A percentile compares a stretch with the other conserved stretches of the same genome.
These are phyloP conservation scores for Clathrospora elynae DNA, from an alignment of 2,329 filamentous ascomycete species.

Conservation along the genomic window DNA sequence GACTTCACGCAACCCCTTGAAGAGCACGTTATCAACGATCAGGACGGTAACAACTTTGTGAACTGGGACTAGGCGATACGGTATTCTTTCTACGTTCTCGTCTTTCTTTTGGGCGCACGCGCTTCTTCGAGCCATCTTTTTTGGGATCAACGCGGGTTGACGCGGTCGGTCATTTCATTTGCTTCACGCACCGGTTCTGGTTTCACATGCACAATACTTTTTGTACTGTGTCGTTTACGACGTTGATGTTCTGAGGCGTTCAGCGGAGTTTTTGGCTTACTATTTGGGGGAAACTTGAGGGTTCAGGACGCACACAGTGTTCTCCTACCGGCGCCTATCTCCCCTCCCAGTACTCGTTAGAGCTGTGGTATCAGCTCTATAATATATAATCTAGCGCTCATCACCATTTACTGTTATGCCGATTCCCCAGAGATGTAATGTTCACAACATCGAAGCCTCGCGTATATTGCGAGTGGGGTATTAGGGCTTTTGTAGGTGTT, in stretches of 20 bases:
- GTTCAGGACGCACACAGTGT: slow-evolving; percentile 7
- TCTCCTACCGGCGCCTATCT: slow-evolving; percentile 19
- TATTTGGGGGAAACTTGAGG: slow-evolving; percentile 10
- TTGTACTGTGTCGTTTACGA: slow-evolving; percentile 16
- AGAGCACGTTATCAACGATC: slow-evolving; percentile 24
- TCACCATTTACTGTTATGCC: not conserved
- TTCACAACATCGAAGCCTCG: not conserved
- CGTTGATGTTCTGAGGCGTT: slow-evolving; percentile 19
- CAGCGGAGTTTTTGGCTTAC: slow-evolving; percentile 9
- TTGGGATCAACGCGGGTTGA: not conserved
- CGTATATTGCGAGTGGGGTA: too few species aligned
- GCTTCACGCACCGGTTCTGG: slow-evolving; percentile 5
- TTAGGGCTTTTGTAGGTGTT: too few species aligned
- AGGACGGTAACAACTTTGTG: slow-evolving; percentile 28
- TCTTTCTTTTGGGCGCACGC: not conserved
- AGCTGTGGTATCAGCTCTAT: slow-evolving; percentile 18
- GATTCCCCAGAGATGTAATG: not conserved
- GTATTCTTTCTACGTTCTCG: not conserved
- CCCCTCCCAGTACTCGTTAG: slow-evolving; percentile 6
- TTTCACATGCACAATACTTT: slow-evolving; percentile 18
- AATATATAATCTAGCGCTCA: slow-evolving; percentile 24
- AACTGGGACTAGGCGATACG: slow-evolving; percentile 29
- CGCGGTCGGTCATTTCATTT: not conserved
- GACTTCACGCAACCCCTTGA: slow-evolving; percentile 23
- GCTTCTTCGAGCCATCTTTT: slow-evolving; percentile 1